Evolutionary conservation across 306 rosid species (phyloP), one percentile per base, ranked within the genome.

Genomic region (Notholithocarpus densiflorus): DNA sequence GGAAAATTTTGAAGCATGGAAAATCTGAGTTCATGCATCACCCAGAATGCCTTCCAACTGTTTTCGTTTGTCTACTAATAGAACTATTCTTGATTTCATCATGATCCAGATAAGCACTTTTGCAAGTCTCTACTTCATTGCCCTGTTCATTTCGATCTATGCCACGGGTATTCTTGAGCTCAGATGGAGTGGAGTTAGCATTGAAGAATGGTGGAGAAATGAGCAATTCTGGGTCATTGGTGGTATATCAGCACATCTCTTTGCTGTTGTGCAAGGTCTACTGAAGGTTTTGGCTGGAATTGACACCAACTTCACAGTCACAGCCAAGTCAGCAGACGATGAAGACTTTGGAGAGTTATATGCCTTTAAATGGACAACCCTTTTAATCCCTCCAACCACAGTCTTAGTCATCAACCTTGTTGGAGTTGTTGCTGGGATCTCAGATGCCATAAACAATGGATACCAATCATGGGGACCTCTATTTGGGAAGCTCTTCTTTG

Each of bases 191-290:
- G 98, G 97, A 78, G 98, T 95, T 43, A 91, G 96, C 91, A 95
- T 95, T 21, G 98, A 95, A 79, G 98, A 95, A 82, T 91, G 98
- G 99, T 95, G 99, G 99, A 95, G 99, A 87, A 95, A 93, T 73
- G 99, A 95, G 87, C 98, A 95, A 80, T 95, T 95, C 79, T 95
- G 98, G 98, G 98, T 95, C 81, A 95, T 95, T 79, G 98, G 98
- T 48, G 95, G 98, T 82, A 93, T 95, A 29, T 91, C 98, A 64
- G 98, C 96, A 69, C 94, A 92, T 19, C 88, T 95, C 51, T 92
- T 90, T 76, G 98, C 98, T 61, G 95, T 95, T 65, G 81, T 95
- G 60, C 98, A 95, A 85, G 98, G 98, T 48, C 94, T 92, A 60
- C 87, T 95, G 37, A 95, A 95, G 89, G 97, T 90, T 71, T 82